phyloP scores from a whole-genome alignment of 192 early-diverging fungal species.

The Glomus cerebriforme region DNA sequence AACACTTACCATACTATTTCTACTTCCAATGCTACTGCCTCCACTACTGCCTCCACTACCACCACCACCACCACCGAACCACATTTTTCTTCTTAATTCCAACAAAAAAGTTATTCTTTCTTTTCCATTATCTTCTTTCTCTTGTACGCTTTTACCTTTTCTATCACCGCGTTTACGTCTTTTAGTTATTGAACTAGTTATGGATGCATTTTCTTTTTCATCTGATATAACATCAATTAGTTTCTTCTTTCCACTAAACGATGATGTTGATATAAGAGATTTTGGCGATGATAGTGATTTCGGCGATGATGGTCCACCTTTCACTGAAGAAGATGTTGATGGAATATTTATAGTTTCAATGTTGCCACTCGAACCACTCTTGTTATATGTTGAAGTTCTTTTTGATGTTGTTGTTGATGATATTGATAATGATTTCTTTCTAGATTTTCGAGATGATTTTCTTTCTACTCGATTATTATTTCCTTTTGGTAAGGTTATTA shows the following conservation, averaged over 20 bases:
- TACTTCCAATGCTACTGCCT: background rate
- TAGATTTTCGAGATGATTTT: background rate
- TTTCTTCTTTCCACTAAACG: background rate
- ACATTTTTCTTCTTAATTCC: constrained; percentile 11
- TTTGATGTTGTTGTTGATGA: background rate
- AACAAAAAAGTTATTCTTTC: constrained; percentile 19
- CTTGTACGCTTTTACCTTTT: background rate
- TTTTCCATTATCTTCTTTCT: background rate
- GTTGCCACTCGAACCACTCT: background rate
- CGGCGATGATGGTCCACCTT: background rate
- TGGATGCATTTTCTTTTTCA: background rate
- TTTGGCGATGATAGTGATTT: background rate
- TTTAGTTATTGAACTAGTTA: background rate
- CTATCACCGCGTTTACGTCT: background rate
- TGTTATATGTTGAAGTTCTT: background rate
- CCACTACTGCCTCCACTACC: background rate
- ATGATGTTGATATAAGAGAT: background rate
- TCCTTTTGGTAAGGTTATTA: background rate
- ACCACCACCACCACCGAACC: background rate
- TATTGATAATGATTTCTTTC: background rate
- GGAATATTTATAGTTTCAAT: background rate
- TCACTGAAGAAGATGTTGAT: background rate
- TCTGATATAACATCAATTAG: background rate
- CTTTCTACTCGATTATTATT: background rate
- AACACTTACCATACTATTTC: background rate